Evolutionary conservation across 345 rosid genomes (phyloP), one percentile per base, ranked within the genome.

Genomic region (Syzygium grande): DNA sequence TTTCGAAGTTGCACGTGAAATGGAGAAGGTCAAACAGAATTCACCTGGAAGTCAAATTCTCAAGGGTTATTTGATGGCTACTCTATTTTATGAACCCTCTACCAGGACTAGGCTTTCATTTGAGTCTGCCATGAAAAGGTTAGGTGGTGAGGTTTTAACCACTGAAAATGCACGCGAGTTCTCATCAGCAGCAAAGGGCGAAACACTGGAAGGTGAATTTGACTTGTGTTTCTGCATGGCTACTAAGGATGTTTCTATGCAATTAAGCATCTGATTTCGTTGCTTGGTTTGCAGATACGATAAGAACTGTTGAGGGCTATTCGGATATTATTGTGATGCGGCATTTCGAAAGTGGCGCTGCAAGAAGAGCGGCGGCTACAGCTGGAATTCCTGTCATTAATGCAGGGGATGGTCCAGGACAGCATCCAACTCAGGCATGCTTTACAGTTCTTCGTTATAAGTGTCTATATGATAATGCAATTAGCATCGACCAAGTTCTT

Each of bases 381-480:
- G 98, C 99, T 23, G 88, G 90, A 73, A 93, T 98, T 93, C 99
- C 99, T 43, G 90, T 98, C 80, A 94, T 98, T 84, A 98, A 96
- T 88, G 99, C 99, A 25, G 99, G 99, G 78, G 99, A 98, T 92
- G 99, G 99, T 86, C 99, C 99, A 54, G 99, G 99, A 88, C 97
- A 98, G 87, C 99, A 98, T 91, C 99, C 99, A 27, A 95, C 98
- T 73, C 99, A 98, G 96, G 99, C 97, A 61, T 86, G 89, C 56
- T 7, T 27, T 30, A 52, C 5, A 38, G 11, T 19, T 73, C 49
- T 84, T 84, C 51, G 58, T 84, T n/a, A 84, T 7, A 11, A 73
- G 25, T 38, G 25, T 38, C 2, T 68, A 68, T 21, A 68, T 4
- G 80, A 68, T 9, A 19, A 34, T 38, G 11, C 25, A 17, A 25